Base-by-base conservation (phyloP, 2,329 filamentous ascomycete genomes). In the Xylariaceae sp. region DNA sequence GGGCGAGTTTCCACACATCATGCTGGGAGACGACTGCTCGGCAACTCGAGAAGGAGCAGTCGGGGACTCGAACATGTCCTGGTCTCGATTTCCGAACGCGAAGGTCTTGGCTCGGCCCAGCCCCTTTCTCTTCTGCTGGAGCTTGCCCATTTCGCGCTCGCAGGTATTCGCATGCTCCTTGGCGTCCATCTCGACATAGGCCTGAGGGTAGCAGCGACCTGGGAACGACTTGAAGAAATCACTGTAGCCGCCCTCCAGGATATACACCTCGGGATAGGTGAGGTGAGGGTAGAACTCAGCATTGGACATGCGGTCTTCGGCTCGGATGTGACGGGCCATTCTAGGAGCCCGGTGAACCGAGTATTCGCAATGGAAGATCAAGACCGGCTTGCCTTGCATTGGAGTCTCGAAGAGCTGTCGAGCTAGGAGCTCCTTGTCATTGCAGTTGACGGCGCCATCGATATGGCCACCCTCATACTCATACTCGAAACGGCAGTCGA, bases 401-500 rank as follows among this genome's bases (percentile, higher is more conserved):
- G 82, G 80, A 18, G 78, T 81, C 58, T 85, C 77, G 74, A 99
- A 96, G 53, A 99, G 83, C 66, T 92, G 86, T 57, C 80, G 80
- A 7, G 91, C 86, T 60, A 99, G 81, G 62, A 89, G 78, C 70
- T 99, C 93, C 76, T 97, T 97, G 78, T 97, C 91, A 76, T 96
- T 97, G 79, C 92, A 94, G 79, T 99, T 99, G 76, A 96, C 81
- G 49, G 94, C 94, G 15, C 89, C 89, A 67, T 92, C 84, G 71
- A 99, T 97, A 74, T 99, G 94, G 39, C 94, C 94, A 58, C 94
- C 94, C 13, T 96, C 88, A 73, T 95, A 99, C 76, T 99, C 94
- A 74, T 99, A 99, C 80, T 99, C 94, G 72, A 99, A 99, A 17
- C 94, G 89, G 74, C 94, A 99, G 75, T 99, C 94, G 69, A 99